Evolutionary conservation across 129 eudicot genomes (phyloP).

Genomic region (Rutidosis leptorrhynchoides): DNA sequence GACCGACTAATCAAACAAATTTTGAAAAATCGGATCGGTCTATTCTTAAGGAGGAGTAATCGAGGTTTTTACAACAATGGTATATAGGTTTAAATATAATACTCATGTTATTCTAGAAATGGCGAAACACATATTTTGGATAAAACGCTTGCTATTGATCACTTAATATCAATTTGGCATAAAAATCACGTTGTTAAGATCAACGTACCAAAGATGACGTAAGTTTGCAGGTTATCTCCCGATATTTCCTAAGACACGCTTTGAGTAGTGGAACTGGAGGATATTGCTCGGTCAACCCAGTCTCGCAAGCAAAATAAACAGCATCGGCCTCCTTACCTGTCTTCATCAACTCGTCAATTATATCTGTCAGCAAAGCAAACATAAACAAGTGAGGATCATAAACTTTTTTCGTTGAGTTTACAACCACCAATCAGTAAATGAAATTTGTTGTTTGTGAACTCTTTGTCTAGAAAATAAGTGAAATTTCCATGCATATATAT

Average conservation of each 20-base stretch:
- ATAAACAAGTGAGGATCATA: conserved; percentile 1
- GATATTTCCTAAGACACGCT: conserved; percentile 31
- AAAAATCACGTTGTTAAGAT: neutral
- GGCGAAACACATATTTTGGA: neutral
- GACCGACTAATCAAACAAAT: no score
- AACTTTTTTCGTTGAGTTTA: neutral
- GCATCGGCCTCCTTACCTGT: conserved; percentile 56
- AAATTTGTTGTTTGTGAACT: neutral
- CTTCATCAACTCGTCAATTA: conserved; percentile 52
- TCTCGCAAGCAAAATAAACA: conserved; percentile 45
- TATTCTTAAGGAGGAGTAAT: no score
- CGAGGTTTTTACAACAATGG: no score
- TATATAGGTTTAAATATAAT: neutral
- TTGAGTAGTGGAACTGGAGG: conserved; percentile 46
- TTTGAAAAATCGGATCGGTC: no score
- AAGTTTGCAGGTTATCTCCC: conserved; percentile 29
- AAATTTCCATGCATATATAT: neutral
- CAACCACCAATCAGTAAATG: neutral
- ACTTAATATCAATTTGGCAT: neutral
- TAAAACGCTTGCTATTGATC: neutral
- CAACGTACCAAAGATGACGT: conserved; percentile 40
- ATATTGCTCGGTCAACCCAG: conserved; percentile 44
- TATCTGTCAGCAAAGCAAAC: conserved; percentile 29
- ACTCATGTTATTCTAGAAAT: neutral
- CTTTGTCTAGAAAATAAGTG: neutral